Conservation (phyloP, 148 eudicot species). For the Nepenthes gracilis region DNA sequence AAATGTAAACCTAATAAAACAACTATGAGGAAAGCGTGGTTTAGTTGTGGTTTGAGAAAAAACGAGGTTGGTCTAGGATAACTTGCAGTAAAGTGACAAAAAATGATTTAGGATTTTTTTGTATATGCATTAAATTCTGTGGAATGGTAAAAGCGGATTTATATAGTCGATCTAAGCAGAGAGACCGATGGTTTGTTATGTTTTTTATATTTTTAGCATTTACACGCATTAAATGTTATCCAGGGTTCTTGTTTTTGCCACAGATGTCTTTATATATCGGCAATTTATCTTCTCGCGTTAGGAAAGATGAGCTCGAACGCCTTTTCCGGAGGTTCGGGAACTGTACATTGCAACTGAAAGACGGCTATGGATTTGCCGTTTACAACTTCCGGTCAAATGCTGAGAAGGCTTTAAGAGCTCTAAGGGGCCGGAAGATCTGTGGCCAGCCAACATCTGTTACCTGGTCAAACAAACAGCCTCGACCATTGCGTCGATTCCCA, state of each 20-base stretch:
- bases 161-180: too few relatives aligned
- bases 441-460: conserved; percentile 37
- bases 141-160: too few relatives aligned
- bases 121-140: too few relatives aligned
- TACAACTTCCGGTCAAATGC: conserved; percentile 44
- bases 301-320: conserved; percentile 34
- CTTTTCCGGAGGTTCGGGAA: conserved; percentile 42
- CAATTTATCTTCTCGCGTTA: conserved; percentile 27
- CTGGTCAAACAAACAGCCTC: conserved; percentile 56
- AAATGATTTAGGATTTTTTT: too few relatives aligned
- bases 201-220: too few relatives aligned
- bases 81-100: too few relatives aligned
- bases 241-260: conserved; percentile 1
- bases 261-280: conserved; percentile 70
- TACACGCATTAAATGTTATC: background rate
- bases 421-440: conserved; percentile 42
- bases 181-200: too few relatives aligned
- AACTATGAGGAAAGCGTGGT: too few relatives aligned
- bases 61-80: too few relatives aligned
- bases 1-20: too few relatives aligned
- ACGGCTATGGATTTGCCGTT: conserved; percentile 50
- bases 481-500: conserved; percentile 11
- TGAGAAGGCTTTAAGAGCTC: conserved; percentile 43
- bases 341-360: conserved; percentile 36
- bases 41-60: too few relatives aligned